Conservation (phyloP, 2,329 filamentous ascomycete genomes). For the Rutstroemia sp. region DNA sequence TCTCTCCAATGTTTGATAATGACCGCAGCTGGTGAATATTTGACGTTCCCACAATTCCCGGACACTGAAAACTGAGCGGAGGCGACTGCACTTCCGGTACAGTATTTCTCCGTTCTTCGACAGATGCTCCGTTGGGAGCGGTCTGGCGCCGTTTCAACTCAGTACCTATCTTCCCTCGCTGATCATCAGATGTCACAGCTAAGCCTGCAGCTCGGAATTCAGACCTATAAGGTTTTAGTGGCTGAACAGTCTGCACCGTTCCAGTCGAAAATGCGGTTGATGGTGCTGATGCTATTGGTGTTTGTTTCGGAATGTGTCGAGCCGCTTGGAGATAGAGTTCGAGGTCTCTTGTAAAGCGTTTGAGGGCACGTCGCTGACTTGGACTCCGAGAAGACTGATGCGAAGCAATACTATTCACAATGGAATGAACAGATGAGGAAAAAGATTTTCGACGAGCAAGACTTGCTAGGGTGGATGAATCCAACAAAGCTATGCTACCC, state of each 20-base stretch:
- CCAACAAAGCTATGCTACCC: neutral
- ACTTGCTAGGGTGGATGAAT: neutral
- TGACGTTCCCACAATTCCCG: neutral
- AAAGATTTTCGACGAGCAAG: slow-evolving; percentile 5
- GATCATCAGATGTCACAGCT: slow-evolving; percentile 47
- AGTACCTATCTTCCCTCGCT: slow-evolving; percentile 14
- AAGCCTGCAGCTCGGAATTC: slow-evolving; percentile 48
- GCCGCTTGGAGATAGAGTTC: slow-evolving; percentile 36
- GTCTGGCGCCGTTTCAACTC: neutral
- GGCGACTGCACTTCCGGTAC: slow-evolving; percentile 6
- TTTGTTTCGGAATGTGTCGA: slow-evolving; percentile 32
- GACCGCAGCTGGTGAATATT: neutral
- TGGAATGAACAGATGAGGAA: slow-evolving; percentile 13
- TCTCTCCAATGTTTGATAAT: neutral
- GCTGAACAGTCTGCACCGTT: slow-evolving; percentile 47
- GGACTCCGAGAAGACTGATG: slow-evolving; percentile 34
- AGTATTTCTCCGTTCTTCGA: neutral
- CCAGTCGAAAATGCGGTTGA: slow-evolving; percentile 34
- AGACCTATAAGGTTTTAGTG: slow-evolving; percentile 44
- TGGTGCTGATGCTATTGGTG: slow-evolving; percentile 22
- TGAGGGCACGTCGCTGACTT: slow-evolving; percentile 37
- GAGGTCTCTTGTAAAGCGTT: slow-evolving; percentile 36
- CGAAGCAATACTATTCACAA: slow-evolving; percentile 17
- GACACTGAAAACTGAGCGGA: neutral
- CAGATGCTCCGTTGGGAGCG: neutral